Percentiles rank a stretch among this genome's conserved stretches.
These are phyloP conservation scores for Chlorella sp. DNA, from an alignment of 139 green algal genomes.

Conservation along the genomic window DNA sequence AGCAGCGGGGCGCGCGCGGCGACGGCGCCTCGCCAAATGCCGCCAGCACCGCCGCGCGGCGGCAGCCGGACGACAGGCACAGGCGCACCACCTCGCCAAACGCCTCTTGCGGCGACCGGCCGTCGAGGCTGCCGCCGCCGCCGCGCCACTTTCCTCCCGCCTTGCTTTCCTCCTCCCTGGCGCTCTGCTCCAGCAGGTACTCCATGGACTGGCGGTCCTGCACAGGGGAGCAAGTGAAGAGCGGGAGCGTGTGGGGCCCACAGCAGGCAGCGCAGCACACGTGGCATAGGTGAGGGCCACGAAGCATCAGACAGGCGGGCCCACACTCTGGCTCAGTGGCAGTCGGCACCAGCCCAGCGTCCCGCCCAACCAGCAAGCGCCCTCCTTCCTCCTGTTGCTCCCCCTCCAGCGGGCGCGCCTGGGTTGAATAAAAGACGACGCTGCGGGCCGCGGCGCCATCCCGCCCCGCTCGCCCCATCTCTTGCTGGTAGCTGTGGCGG, in stretches of 20 bases:
- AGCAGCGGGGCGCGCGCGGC: conserved; percentile 21
- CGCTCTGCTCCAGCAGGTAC: conserved; percentile 32
- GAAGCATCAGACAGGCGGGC: not conserved
- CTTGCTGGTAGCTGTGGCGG: conserved; percentile 25
- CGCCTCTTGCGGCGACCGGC: conserved; percentile 2
- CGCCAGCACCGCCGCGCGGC: conserved; percentile 50
- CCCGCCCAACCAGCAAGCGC: not conserved
- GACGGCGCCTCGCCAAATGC: conserved; percentile 67
- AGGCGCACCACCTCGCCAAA: conserved; percentile 58
- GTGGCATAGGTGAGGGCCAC: no score
- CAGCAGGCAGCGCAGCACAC: not conserved
- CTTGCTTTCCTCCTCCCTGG: conserved; percentile 8
- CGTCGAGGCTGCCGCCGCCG: not conserved
- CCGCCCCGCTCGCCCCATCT: conserved; percentile 70
- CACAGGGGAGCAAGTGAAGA: not conserved
- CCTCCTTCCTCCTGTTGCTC: not conserved
- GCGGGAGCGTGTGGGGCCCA: not conserved
- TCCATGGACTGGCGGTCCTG: conserved; percentile 14
- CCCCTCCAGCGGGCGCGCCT: conserved; percentile 32
- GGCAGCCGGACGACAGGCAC: conserved; percentile 41
- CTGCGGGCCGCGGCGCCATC: conserved; percentile 59
- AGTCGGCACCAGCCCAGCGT: not conserved
- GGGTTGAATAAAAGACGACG: conserved; percentile 63
- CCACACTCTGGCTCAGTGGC: not conserved
- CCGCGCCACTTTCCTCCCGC: not conserved